Evolutionary conservation across 75 land plant species (phyloP), one percentile per base, ranked within the genome.

Genomic region (Azolla pinnata): DNA sequence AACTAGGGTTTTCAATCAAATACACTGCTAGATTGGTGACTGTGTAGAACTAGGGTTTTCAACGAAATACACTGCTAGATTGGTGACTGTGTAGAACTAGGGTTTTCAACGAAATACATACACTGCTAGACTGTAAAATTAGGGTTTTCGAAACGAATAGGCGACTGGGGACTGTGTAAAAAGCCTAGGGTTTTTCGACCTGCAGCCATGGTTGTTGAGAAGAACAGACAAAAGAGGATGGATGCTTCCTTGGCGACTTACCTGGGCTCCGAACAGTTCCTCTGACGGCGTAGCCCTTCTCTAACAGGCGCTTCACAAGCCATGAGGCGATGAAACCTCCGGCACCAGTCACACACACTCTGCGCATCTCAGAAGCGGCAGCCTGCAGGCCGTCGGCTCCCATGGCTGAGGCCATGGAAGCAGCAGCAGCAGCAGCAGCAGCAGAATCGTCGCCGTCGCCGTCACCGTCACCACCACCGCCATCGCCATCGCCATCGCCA

Each of bases 311-410:
- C 58, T 61, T 61, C 27, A 62, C 71, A 26, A 68, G 49, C 71
- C 71, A 68, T 9, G 71, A 61, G 14, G 71, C 71, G 18, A 61
- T 33, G 38, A 38, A 61, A 18, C 71, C 71, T 21, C 49, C 46
- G 4, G 67, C 71, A 29, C 71, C 71, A 0, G 71, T 68, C 27
- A 68, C 71, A 26, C 73, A 70, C 2, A 70, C 73, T 18, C 49
- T 18, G 42, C 42, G 42, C 14, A 38, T 38, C 14, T 8, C 42
- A 38, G 12, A 8, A 7, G 42, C 42, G 12, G 7, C 14, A 38
- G 7, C 42, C 14, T 38, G 42, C 42, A 8, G 42, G 12, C 14
- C 42, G 14, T 38, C 14, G 7, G 14, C 42, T 8, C 42, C 14
- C 42, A 38, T n/a, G n/a, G n/a, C n/a, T n/a, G n/a, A n/a, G n/a